Evolutionary conservation across 176 grass and related monocot genomes (phyloP).

Genomic region (Ensete ventricosum): DNA sequence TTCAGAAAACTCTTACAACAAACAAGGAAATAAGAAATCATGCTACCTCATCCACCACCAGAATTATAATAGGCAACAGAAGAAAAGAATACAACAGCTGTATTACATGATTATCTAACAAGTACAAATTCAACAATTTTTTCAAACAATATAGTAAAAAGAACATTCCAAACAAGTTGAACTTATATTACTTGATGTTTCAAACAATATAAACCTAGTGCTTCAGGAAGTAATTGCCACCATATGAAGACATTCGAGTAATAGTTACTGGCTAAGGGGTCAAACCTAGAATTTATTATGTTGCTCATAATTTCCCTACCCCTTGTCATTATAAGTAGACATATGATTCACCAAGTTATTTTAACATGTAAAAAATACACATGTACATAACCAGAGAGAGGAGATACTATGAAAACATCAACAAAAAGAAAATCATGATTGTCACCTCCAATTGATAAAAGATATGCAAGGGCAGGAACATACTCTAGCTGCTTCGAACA

Average conservation of each 20-base stretch:
- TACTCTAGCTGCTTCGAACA: conserved; percentile 81
- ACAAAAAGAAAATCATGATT: neutral
- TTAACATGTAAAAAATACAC: neutral
- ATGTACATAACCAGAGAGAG: neutral
- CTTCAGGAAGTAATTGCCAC: no score
- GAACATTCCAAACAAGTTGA: neutral
- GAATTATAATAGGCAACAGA: neutral
- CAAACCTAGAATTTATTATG: no score
- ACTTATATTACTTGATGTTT: neutral
- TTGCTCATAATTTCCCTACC: no score
- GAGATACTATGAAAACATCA: neutral
- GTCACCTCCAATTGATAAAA: neutral
- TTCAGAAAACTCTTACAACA: neutral
- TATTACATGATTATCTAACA: neutral
- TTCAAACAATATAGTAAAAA: neutral
- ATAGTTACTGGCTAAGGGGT: no score
- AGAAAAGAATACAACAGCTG: neutral
- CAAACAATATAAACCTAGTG: no score
- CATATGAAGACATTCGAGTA: no score
- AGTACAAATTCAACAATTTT: neutral
- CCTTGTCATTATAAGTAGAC: no score
- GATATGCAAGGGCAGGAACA: neutral
- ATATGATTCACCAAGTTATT: no score
- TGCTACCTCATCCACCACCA: neutral
- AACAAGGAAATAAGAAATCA: neutral